phyloP scores from a whole-genome alignment of 2,329 filamentous ascomycete species.

The Laburnicola sp. region DNA sequence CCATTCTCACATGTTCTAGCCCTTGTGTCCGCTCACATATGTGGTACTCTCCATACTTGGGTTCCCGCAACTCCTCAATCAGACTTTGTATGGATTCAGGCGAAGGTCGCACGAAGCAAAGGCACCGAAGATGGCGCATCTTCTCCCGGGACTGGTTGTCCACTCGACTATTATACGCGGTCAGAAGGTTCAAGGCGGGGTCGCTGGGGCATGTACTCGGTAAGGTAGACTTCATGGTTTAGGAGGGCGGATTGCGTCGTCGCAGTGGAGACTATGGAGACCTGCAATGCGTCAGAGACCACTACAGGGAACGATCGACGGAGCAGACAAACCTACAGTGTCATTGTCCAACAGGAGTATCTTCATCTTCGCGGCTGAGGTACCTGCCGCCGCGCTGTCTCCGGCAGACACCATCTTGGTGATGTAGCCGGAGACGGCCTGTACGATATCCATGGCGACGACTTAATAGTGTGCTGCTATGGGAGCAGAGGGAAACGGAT shows the following conservation, averaged over 20 bases:
- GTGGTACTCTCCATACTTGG: constrained; percentile 96
- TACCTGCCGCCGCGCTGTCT: constrained; percentile 67
- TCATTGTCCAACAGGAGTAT: constrained; percentile 91
- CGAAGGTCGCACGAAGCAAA: constrained; percentile 91
- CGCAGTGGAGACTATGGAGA: constrained; percentile 90
- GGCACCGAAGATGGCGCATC: constrained; percentile 93
- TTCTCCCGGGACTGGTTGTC: constrained; percentile 90
- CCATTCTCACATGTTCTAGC: neutral
- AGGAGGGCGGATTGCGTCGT: constrained; percentile 93
- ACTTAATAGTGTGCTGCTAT: neutral
- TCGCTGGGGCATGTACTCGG: constrained; percentile 60
- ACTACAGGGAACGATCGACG: constrained; percentile 18
- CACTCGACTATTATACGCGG: constrained; percentile 60
- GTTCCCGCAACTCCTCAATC: constrained; percentile 93
- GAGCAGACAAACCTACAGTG: constrained; percentile 65
- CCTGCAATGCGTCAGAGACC: constrained; percentile 50
- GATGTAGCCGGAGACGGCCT: constrained; percentile 92
- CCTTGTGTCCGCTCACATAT: constrained; percentile 59
- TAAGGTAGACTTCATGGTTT: constrained; percentile 96
- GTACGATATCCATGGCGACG: constrained; percentile 81
- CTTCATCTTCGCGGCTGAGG: constrained; percentile 92
- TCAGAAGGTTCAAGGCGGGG: constrained; percentile 25
- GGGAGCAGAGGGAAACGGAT: neutral
- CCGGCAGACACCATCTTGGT: constrained; percentile 90
- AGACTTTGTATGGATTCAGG: constrained; percentile 89